Evolutionary conservation across 768 basidiomycete species (phyloP).

Genomic region (Chalciporus chontae): DNA sequence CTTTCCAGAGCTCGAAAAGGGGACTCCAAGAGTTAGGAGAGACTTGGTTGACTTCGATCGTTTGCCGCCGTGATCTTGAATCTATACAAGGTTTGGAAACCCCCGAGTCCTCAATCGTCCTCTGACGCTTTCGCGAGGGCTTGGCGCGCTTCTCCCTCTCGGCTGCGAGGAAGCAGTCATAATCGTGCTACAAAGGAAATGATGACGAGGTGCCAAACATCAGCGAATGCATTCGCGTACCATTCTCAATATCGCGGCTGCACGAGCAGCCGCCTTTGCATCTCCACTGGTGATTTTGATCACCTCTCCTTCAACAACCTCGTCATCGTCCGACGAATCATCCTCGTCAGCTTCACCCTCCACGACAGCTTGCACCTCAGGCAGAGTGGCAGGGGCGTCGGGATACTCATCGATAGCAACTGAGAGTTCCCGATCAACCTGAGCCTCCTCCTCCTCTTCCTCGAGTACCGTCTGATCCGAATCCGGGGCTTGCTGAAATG

Average conservation of each 20-base stretch:
- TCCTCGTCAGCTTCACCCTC: constrained; percentile 7
- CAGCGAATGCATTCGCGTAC: constrained; percentile 38
- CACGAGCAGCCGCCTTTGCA: constrained; percentile 82
- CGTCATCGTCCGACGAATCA: constrained; percentile 26
- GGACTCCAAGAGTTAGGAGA: constrained; percentile 29
- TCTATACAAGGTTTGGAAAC: constrained; percentile 25
- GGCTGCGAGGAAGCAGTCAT: constrained; percentile 63
- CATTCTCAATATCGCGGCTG: constrained; percentile 90
- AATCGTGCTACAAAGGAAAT: constrained; percentile 60
- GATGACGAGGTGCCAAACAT: not conserved
- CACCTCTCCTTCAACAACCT: constrained; percentile 41
- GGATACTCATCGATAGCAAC: constrained; percentile 23
- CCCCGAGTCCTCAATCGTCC: constrained; percentile 30
- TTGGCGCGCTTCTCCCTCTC: constrained; percentile 29
- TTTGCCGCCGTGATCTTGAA: constrained; percentile 11
- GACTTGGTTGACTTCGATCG: constrained; percentile 13
- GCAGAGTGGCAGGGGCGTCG: not conserved
- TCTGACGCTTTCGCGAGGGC: constrained; percentile 37
- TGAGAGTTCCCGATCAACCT: constrained; percentile 37
- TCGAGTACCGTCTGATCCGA: constrained; percentile 18
- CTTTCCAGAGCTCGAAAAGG: constrained; percentile 27
- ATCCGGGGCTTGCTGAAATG: not conserved
- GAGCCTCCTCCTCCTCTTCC: constrained; percentile 30
- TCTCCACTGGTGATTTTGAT: constrained; percentile 85
- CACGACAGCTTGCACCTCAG: not conserved